Conservation (phyloP, 768 basidiomycete species). For the Phylloporus rhodoxanthus region DNA sequence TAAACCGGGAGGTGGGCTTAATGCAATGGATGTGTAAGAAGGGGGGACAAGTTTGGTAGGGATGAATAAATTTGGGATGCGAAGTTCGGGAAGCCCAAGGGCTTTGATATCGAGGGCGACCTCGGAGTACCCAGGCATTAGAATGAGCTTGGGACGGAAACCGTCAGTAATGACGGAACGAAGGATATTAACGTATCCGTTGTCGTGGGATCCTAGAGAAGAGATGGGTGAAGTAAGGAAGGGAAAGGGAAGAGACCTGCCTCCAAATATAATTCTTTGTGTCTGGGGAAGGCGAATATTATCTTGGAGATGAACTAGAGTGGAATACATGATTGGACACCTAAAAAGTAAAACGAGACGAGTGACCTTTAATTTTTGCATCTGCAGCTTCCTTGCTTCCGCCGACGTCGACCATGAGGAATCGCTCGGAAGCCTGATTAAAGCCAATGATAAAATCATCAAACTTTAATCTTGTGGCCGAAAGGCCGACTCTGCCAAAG, state of each 20-base stretch:
- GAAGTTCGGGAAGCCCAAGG: conserved; percentile 50
- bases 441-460: conserved; percentile 66
- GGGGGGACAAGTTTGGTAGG: conserved; percentile 42
- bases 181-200: conserved; percentile 61
- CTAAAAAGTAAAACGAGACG: not conserved
- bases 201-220: conserved; percentile 60
- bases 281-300: conserved; percentile 53
- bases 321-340: conserved; percentile 2
- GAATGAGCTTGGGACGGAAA: conserved; percentile 55
- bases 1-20: conserved; percentile 24
- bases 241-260: conserved; percentile 27
- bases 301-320: conserved; percentile 36
- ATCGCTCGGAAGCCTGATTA: conserved; percentile 62
- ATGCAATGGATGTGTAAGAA: conserved; percentile 23
- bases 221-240: conserved; percentile 1
- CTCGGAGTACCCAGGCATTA: conserved; percentile 58
- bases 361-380: conserved; percentile 64
- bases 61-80: conserved; percentile 56
- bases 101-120: conserved; percentile 54
- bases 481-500: conserved; percentile 34
- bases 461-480: conserved; percentile 37
- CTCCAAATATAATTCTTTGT: conserved; percentile 62
- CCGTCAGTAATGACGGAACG: conserved; percentile 62
- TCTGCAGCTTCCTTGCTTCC: conserved; percentile 69
- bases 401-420: conserved; percentile 67